A percentile compares a stretch with the other conserved stretches of the same genome.
Conservation (phyloP, 2,329 filamentous ascomycete species). For the Colletotrichum melonis region DNA sequence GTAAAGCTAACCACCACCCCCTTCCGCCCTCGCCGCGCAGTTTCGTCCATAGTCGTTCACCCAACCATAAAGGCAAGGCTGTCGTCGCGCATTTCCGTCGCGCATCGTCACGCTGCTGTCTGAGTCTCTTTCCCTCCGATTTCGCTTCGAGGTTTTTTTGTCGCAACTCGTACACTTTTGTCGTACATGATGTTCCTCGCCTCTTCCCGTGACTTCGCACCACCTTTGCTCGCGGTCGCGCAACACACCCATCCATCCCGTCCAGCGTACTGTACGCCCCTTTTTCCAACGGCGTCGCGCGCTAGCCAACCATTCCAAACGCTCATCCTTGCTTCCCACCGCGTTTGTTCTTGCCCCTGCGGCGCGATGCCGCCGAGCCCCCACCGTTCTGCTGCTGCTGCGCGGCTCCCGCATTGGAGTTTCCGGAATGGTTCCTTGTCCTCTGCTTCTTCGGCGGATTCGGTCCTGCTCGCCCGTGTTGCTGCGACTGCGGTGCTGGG, state of each 20-base stretch:
- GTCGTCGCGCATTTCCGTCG: constrained; percentile 6
- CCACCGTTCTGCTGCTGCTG: constrained; percentile 18
- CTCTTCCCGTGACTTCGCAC: constrained; percentile 7
- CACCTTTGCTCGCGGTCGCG: constrained; percentile 5
- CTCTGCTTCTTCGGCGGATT: constrained; percentile 28
- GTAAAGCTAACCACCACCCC: constrained; percentile 8
- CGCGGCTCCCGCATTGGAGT: constrained; percentile 9
- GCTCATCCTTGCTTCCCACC: constrained; percentile 33
- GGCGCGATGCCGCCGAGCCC: constrained; percentile 12
- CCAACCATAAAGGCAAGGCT: constrained; percentile 33
- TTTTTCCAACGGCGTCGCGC: constrained; percentile 4
- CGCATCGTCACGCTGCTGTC: constrained; percentile 2
- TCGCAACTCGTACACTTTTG: constrained; percentile 28
- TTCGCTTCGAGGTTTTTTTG: constrained; percentile 4
- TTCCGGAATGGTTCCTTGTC: constrained; percentile 20
- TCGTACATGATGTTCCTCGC: constrained; percentile 19
- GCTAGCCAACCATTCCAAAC: constrained; percentile 17
- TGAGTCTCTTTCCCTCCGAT: constrained; percentile 6
- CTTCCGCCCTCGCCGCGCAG: constrained; percentile 15
- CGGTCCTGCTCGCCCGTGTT: constrained; percentile 23
- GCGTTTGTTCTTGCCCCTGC: constrained; percentile 32
- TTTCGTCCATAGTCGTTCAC: constrained; percentile 26
- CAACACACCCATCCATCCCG: neutral
- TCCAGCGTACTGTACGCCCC: neutral
- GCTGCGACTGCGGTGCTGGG: constrained; percentile 30